Percentiles rank a stretch among this genome's conserved stretches.
These are phyloP conservation scores for Diaporthe vexans DNA, from an alignment of 2,329 filamentous ascomycete genomes.

Conservation along the genomic window DNA sequence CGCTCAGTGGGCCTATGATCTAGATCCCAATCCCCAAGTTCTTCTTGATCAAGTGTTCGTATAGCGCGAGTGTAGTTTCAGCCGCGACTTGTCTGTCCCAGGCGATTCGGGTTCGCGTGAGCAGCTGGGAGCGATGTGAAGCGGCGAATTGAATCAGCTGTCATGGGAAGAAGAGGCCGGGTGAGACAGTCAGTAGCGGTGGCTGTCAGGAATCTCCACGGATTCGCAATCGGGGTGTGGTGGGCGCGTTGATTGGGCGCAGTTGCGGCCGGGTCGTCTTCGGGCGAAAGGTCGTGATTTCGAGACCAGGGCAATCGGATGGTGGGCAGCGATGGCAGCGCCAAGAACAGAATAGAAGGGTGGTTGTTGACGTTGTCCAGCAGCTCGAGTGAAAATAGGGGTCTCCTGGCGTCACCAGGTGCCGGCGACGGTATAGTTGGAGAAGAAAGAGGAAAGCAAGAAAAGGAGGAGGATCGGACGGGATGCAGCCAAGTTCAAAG, in stretches of 20 bases:
- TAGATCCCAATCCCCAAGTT: background rate
- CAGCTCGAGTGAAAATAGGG: constrained; percentile 11
- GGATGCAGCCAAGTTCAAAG: constrained; percentile 23
- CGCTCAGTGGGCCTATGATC: background rate
- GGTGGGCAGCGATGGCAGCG: constrained; percentile 1
- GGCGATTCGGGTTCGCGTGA: background rate
- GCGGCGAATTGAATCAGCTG: constrained; percentile 5
- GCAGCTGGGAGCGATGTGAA: background rate
- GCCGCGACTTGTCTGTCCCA: constrained; percentile 5
- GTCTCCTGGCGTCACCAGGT: constrained; percentile 18
- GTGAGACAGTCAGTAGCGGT: background rate
- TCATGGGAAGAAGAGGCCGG: constrained; percentile 1
- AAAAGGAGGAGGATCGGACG: constrained; percentile 3
- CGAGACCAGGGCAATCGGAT: background rate
- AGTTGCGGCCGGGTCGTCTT: background rate
- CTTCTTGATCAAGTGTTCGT: constrained; percentile 12
- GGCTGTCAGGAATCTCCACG: background rate
- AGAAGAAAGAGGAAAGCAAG: constrained; percentile 1
- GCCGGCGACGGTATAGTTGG: constrained; percentile 7
- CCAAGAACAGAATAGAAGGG: background rate
- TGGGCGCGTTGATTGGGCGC: background rate
- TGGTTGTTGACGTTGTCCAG: constrained; percentile 13
- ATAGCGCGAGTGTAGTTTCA: background rate
- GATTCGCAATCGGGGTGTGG: background rate
- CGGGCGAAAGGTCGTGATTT: constrained; percentile 5